Percentiles rank a stretch among this genome's conserved stretches.
phyloP scores from a whole-genome alignment of 768 basidiomycete genomes.

The Chalciporus chontae region DNA sequence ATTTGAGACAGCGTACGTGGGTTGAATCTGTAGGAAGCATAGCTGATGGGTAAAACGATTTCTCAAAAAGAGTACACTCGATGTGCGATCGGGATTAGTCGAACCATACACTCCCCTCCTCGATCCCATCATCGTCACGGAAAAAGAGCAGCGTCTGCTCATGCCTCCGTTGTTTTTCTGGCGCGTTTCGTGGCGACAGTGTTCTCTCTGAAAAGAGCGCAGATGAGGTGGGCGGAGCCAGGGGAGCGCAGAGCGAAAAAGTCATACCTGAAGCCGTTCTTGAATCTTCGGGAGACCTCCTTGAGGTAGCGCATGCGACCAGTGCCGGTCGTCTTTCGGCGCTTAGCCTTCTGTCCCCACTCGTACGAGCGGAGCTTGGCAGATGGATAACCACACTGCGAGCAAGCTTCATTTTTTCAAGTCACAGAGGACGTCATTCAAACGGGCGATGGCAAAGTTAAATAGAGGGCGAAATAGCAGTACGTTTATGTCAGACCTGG shows the following conservation, averaged over 20 bases:
- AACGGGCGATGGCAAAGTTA: too few relatives aligned
- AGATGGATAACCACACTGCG: conserved; percentile 93
- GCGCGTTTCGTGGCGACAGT: conserved; percentile 84
- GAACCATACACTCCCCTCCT: neutral
- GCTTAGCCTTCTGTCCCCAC: conserved; percentile 99
- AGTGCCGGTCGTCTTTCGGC: conserved; percentile 98
- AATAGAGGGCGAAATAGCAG: neutral
- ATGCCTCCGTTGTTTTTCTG: conserved; percentile 53
- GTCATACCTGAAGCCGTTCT: conserved; percentile 92
- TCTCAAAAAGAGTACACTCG: conserved; percentile 16
- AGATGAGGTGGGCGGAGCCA: too few relatives aligned
- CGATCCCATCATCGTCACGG: neutral
- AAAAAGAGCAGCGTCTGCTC: conserved; percentile 10
- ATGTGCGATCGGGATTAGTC: neutral
- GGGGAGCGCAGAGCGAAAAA: neutral
- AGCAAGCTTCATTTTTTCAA: conserved; percentile 61
- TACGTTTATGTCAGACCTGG: too few relatives aligned
- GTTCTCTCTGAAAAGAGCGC: conserved; percentile 63
- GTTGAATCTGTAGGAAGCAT: conserved; percentile 6
- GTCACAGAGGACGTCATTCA: neutral
- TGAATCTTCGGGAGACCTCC: conserved; percentile 90
- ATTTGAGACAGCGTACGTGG: conserved; percentile 11
- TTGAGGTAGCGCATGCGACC: conserved; percentile 95
- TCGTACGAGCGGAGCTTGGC: conserved; percentile 95
- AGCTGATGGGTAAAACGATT: conserved; percentile 2